phyloP scores from a whole-genome alignment of 2,329 filamentous ascomycete genomes.

The Neopestalotiopsis clavispora region DNA sequence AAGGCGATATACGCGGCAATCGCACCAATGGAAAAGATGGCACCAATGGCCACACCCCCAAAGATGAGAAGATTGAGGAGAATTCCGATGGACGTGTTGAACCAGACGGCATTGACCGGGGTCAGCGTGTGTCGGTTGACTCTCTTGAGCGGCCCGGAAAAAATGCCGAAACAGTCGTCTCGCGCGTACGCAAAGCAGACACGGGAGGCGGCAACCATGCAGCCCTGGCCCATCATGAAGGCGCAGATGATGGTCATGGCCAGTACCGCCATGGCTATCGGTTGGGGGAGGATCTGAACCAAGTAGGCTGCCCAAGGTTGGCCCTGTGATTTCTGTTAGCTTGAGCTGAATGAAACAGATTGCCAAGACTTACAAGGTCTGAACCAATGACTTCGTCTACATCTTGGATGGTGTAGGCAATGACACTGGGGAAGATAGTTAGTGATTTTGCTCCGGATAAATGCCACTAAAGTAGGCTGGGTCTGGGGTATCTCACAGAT shows the following conservation, averaged over 20 bases:
- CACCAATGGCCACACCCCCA: slow-evolving; percentile 66
- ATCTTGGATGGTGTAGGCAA: slow-evolving; percentile 73
- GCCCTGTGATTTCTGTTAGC: slow-evolving; percentile 33
- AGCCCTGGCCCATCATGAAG: slow-evolving; percentile 75
- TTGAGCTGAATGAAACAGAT: not conserved
- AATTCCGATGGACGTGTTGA: slow-evolving; percentile 65
- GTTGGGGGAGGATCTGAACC: slow-evolving; percentile 66
- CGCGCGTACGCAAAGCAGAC: slow-evolving; percentile 77
- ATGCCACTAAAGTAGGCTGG: not conserved
- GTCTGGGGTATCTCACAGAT: slow-evolving; percentile 44
- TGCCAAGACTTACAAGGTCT: slow-evolving; percentile 50
- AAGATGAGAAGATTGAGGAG: slow-evolving; percentile 68
- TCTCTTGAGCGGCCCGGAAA: slow-evolving; percentile 60
- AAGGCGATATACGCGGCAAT: slow-evolving; percentile 70
- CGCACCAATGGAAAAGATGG: slow-evolving; percentile 73
- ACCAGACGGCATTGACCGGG: slow-evolving; percentile 73
- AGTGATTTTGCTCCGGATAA: not conserved
- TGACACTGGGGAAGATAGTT: slow-evolving; percentile 43
- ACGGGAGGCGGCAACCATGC: slow-evolving; percentile 68
- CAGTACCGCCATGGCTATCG: slow-evolving; percentile 66
- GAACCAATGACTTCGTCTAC: slow-evolving; percentile 63
- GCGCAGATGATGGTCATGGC: slow-evolving; percentile 70
- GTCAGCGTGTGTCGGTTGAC: slow-evolving; percentile 67
- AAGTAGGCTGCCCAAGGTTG: slow-evolving; percentile 76
- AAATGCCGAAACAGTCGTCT: slow-evolving; percentile 68